These are phyloP conservation scores for Cucurbita moschata DNA, from an alignment of 306 rosid species.

Conservation along the genomic window DNA sequence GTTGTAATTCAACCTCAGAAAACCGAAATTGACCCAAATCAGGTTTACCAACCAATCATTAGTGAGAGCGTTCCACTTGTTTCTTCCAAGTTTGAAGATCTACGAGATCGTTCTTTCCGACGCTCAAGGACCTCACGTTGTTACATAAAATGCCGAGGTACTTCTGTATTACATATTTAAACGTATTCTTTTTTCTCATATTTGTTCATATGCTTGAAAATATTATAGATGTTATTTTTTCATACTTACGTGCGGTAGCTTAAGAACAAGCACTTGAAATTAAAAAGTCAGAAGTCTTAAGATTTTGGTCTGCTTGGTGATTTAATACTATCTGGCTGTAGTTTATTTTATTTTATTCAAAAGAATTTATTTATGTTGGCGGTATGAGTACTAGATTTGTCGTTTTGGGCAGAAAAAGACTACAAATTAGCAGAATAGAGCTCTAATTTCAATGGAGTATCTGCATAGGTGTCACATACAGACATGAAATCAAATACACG, in stretches of 20 bases:
- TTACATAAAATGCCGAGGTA: conserved; percentile 3
- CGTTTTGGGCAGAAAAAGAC: neutral
- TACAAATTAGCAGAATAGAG: neutral
- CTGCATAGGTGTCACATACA: neutral
- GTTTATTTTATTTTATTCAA: no score
- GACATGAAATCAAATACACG: neutral
- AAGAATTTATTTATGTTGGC: no score
- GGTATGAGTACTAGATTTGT: neutral
- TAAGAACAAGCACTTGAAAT: neutral
- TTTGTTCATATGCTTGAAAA: neutral
- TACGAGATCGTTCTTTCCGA: neutral
- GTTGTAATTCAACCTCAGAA: neutral
- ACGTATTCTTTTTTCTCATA: neutral
- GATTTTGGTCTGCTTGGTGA: no score
- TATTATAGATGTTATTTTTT: neutral
- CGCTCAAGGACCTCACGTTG: neutral
- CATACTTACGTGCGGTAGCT: neutral
- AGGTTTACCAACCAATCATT: neutral
- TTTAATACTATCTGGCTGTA: no score
- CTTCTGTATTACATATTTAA: neutral
- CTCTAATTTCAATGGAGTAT: neutral
- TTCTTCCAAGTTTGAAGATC: neutral
- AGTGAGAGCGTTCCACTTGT: neutral
- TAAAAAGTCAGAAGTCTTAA: neutral
- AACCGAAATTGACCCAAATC: neutral